Conservation (phyloP, 805 yeast genomes). For the Barnettozyma vustinii region DNA sequence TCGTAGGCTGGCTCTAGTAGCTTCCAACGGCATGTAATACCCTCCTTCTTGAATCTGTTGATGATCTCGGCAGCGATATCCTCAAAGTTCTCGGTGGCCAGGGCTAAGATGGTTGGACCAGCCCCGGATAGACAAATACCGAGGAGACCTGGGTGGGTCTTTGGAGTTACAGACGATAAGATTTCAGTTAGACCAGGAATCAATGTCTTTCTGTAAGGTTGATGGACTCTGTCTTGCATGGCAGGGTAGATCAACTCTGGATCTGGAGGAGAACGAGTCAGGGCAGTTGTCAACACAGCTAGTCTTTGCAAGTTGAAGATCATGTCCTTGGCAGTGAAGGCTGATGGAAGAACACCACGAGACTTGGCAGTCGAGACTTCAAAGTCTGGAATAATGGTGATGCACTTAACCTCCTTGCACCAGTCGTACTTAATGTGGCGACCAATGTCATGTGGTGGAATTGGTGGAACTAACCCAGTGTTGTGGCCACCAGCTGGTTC, state of each 20-base stretch:
- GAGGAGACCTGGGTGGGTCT: constrained; percentile 73
- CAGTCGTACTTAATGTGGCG: constrained; percentile 81
- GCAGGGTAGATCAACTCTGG: constrained; percentile 83
- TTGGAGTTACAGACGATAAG: constrained; percentile 73
- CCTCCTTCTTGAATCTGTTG: constrained; percentile 56
- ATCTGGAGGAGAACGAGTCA: constrained; percentile 79
- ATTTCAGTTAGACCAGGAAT: constrained; percentile 90
- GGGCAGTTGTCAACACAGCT: constrained; percentile 87
- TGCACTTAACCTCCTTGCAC: constrained; percentile 77
- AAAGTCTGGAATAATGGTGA: constrained; percentile 89
- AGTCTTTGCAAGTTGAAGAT: constrained; percentile 91
- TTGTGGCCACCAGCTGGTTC: constrained; percentile 66
- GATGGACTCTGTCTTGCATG: constrained; percentile 96
- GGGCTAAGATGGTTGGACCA: constrained; percentile 92
- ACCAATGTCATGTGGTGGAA: constrained; percentile 86
- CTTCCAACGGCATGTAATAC: constrained; percentile 75
- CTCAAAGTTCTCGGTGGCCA: constrained; percentile 87
- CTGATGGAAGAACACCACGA: constrained; percentile 80
- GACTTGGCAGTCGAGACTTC: constrained; percentile 92
- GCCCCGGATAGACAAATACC: constrained; percentile 98
- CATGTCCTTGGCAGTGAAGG: constrained; percentile 74
- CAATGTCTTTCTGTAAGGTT: constrained; percentile 89
- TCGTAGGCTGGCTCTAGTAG: constrained; percentile 81
- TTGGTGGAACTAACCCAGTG: constrained; percentile 65
- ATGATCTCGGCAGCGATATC: constrained; percentile 75